These are phyloP conservation scores for Komagataella pseudopastoris DNA, from an alignment of 805 yeast genomes.

Conservation along the genomic window DNA sequence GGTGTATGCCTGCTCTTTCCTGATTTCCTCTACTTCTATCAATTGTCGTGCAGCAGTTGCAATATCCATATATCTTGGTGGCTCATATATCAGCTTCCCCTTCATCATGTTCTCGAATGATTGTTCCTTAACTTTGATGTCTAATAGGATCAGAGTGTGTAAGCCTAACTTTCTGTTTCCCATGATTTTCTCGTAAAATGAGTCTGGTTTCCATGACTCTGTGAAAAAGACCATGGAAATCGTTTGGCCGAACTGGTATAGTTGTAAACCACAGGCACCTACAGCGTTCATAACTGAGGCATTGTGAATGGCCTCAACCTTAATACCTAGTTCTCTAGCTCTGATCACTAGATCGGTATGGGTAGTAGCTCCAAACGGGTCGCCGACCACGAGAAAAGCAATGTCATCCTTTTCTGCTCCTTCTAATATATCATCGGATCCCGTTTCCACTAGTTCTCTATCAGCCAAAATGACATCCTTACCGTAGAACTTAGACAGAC, in stretches of 20 bases:
- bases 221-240: conserved; percentile 95
- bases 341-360: conserved; percentile 89
- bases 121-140: conserved; percentile 94
- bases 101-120: conserved; percentile 88
- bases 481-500: conserved; percentile 76
- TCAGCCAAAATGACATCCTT: conserved; percentile 80
- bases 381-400: conserved; percentile 94
- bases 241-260: conserved; percentile 93
- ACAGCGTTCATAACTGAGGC: conserved; percentile 98
- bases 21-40: conserved; percentile 71
- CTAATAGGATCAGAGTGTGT: conserved; percentile 79
- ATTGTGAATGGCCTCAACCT: conserved; percentile 77
- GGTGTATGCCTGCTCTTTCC: conserved; percentile 69
- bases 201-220: conserved; percentile 92
- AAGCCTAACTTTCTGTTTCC: conserved; percentile 86
- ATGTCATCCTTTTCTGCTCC: conserved; percentile 72
- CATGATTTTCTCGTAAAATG: conserved; percentile 78
- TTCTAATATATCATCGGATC: conserved; percentile 69
- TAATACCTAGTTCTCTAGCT: conserved; percentile 74
- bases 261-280: conserved; percentile 93
- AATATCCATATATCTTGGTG: conserved; percentile 93
- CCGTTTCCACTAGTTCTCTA: conserved; percentile 85
- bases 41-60: conserved; percentile 81
- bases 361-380: conserved; percentile 96
- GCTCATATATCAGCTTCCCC: conserved; percentile 86